Base-by-base conservation (phyloP, 768 basidiomycete species). In the Cystofilobasidium ferigula region DNA sequence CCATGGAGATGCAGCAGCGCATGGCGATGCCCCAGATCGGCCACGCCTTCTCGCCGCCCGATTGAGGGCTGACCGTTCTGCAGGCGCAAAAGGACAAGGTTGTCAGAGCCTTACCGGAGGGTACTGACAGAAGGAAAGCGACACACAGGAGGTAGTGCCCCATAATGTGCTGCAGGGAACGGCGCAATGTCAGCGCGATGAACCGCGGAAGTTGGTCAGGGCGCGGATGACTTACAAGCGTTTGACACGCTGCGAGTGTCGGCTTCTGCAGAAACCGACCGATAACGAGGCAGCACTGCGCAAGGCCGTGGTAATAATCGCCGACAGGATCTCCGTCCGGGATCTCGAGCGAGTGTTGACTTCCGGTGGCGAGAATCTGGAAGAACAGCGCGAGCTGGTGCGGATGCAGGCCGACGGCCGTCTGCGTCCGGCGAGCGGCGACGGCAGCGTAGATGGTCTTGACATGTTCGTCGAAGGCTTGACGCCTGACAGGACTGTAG, bases 11-110 rank as follows among this genome's bases (percentile, higher is more conserved):
- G 51, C 51, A 54, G 14, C 28, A 28, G 10, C 51, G 26, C 51
- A 54, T 54, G 28, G 51, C 51, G 30, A 54, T 28, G 30, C 51
- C 51, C 51, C 51, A 54, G 51, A 54, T 54, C 51, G 51, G 51
- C 51, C 51, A 54, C 5, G 51, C 51, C 28, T 16, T 2, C 14
- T 54, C 51, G 26, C 51, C 51, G 8, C 51, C 51, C 5, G 30
- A 32, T 13, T 32, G 28, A 8, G 51, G 51, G 30, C 28, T 54
- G 28, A 5, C 32, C 28, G 51, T n/a, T 3, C 40, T 42, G 40
- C 10, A 18, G 40, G n/a, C n/a, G n/a, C n/a, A n/a, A n/a, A n/a
- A n/a, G n/a, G n/a, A n/a, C n/a, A n/a, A n/a, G n/a, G n/a, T n/a
- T n/a, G n/a, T n/a, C n/a, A n/a, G n/a, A n/a, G n/a, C n/a, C n/a